phyloP scores from a whole-genome alignment of 2,329 filamentous ascomycete genomes.

The Trichoderma afroharzianum region DNA sequence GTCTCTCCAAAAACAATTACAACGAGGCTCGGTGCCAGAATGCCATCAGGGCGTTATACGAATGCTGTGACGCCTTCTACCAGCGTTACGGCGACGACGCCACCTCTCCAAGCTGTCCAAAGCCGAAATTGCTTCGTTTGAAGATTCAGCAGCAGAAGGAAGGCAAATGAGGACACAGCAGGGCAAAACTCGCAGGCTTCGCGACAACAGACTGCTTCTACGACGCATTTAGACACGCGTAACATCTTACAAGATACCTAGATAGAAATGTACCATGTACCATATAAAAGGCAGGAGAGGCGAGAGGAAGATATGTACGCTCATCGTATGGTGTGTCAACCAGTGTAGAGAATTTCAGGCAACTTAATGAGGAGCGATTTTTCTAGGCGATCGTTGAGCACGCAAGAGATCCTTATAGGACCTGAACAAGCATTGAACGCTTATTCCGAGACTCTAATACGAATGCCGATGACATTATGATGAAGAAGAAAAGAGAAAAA shows the following conservation, averaged over 20 bases:
- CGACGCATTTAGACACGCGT: neutral
- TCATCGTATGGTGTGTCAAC: conserved; percentile 41
- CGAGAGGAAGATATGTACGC: conserved; percentile 39
- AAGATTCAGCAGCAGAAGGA: conserved; percentile 76
- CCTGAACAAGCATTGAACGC: conserved; percentile 90
- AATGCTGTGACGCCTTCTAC: conserved; percentile 91
- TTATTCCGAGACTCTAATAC: conserved; percentile 99
- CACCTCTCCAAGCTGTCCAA: conserved; percentile 78
- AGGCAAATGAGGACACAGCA: conserved; percentile 21
- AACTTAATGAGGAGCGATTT: conserved; percentile 70
- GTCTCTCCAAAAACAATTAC: conserved; percentile 78
- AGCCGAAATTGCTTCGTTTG: conserved; percentile 70
- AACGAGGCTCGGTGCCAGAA: conserved; percentile 78
- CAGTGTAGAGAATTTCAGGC: conserved; percentile 51
- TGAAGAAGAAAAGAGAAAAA: conserved; percentile 44
- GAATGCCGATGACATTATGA: conserved; percentile 79
- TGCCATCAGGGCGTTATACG: conserved; percentile 81
- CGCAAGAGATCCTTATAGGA: conserved; percentile 77
- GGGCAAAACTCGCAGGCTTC: neutral
- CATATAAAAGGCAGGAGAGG: neutral
- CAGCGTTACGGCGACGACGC: conserved; percentile 71
- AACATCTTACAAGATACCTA: neutral
- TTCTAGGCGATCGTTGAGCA: conserved; percentile 98
- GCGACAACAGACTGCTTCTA: neutral
- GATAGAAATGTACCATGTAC: conserved; percentile 4